Evolutionary conservation across 2,329 filamentous ascomycete species (phyloP).

Genomic region (Cladosporium sp.): DNA sequence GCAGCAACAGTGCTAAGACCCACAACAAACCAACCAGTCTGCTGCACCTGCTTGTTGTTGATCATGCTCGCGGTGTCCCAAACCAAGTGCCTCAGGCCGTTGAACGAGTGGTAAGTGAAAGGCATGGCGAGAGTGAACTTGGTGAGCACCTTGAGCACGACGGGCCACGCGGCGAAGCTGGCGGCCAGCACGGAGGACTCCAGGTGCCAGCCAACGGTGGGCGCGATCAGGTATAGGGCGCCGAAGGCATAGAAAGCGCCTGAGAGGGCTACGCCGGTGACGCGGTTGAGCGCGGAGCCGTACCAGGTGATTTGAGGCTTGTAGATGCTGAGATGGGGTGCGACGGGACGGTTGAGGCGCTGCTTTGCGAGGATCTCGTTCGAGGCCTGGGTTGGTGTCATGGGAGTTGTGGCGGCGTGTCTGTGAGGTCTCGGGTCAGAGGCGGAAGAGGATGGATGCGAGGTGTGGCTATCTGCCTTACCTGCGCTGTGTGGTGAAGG

Average conservation of each 20-base stretch:
- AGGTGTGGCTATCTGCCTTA: constrained; percentile 28
- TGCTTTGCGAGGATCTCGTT: constrained; percentile 71
- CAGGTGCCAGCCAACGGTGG: constrained; percentile 67
- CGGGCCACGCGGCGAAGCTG: constrained; percentile 59
- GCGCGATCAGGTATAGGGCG: constrained; percentile 74
- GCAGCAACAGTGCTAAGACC: constrained; percentile 52
- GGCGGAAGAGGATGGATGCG: constrained; percentile 12
- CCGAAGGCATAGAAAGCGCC: constrained; percentile 77
- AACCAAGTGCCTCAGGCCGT: constrained; percentile 66
- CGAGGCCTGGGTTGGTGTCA: constrained; percentile 50
- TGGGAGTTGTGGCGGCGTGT: constrained; percentile 47
- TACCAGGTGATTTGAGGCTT: constrained; percentile 81
- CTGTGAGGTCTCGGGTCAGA: constrained; percentile 19
- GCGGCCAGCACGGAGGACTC: constrained; percentile 62
- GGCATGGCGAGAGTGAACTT: constrained; percentile 60
- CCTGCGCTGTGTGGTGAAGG: constrained; percentile 45
- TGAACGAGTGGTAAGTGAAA: constrained; percentile 65
- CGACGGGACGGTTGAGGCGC: constrained; percentile 74
- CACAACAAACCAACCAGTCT: constrained; percentile 61
- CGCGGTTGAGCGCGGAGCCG: constrained; percentile 69
- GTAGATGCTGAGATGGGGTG: constrained; percentile 85
- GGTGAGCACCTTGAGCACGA: constrained; percentile 53
- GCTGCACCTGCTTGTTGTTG: constrained; percentile 60
- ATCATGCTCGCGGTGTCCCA: constrained; percentile 65
- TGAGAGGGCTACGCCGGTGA: constrained; percentile 72